A percentile compares a stretch with the other conserved stretches of the same genome.
Conservation (phyloP, 345 rosid genomes). For the Populus pruinosa region DNA sequence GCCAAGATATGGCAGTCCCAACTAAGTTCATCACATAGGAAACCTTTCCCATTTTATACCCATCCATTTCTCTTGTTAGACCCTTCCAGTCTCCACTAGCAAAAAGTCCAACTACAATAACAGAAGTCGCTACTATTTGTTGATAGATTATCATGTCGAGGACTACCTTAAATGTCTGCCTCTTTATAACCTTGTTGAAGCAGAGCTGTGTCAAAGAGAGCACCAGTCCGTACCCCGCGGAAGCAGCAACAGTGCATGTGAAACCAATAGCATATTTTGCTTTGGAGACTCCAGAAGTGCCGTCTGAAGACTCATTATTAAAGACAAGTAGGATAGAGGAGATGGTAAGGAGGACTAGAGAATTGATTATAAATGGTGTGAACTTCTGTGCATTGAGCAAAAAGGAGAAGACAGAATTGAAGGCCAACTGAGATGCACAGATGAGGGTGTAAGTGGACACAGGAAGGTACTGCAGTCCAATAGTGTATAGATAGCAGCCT, state of each 20-base stretch:
- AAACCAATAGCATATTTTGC: conserved; percentile 34
- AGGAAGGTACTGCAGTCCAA: conserved; percentile 34
- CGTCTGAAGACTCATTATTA: conserved; percentile 24
- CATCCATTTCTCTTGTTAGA: conserved; percentile 42
- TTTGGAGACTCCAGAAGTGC: conserved; percentile 9
- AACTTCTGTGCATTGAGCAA: conserved; percentile 45
- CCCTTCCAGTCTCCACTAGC: conserved; percentile 55
- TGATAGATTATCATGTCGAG: conserved; percentile 45
- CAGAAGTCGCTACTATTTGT: conserved; percentile 33
- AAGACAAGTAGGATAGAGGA: conserved; percentile 38
- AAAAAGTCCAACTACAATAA: conserved; percentile 40
- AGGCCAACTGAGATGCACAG: conserved; percentile 43
- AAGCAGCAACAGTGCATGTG: conserved; percentile 44
- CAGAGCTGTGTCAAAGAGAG: conserved; percentile 41
- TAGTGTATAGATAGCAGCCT: conserved; percentile 10
- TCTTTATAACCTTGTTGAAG: conserved; percentile 41
- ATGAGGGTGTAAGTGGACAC: conserved; percentile 40
- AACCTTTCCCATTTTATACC: conserved; percentile 37
- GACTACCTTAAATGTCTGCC: conserved; percentile 29
- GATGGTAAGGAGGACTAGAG: conserved; percentile 35
- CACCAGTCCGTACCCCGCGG: conserved; percentile 41
- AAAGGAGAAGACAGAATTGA: conserved; percentile 36
- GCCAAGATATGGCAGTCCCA: conserved; percentile 44
- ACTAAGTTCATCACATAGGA: conserved; percentile 46
- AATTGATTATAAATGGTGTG: conserved; percentile 42